Evolutionary conservation across 2,329 filamentous ascomycete genomes (phyloP).

Genomic region (Ustulina deusta): DNA sequence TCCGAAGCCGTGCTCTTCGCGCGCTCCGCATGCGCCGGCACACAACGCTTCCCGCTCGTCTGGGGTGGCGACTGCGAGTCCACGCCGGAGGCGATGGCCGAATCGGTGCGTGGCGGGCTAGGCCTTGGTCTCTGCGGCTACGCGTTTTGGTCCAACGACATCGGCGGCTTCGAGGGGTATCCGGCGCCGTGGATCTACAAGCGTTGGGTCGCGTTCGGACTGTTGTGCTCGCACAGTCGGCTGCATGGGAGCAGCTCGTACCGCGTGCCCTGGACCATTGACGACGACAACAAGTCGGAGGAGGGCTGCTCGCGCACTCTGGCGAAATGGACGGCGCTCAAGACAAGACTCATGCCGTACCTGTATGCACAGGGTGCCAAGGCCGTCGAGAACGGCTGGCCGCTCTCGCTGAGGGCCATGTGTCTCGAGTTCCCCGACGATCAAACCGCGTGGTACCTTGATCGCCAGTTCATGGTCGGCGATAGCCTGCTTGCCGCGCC

Average conservation of each 20-base stretch:
- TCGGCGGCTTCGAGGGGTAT: slow-evolving; percentile 77
- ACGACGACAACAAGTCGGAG: slow-evolving; percentile 69
- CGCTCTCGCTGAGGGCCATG: slow-evolving; percentile 72
- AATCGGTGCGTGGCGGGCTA: slow-evolving; percentile 74
- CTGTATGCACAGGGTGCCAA: slow-evolving; percentile 59
- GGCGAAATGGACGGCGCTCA: slow-evolving; percentile 62
- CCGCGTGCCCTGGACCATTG: slow-evolving; percentile 80
- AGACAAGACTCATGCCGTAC: slow-evolving; percentile 66
- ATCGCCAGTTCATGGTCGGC: slow-evolving; percentile 81
- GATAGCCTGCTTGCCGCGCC: slow-evolving; percentile 69
- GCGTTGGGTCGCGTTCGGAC: slow-evolving; percentile 81
- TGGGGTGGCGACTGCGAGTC: slow-evolving; percentile 84
- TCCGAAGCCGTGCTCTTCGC: slow-evolving; percentile 74
- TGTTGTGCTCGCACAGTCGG: slow-evolving; percentile 76
- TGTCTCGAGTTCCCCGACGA: slow-evolving; percentile 79
- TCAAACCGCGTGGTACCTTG: slow-evolving; percentile 73
- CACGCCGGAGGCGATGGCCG: slow-evolving; percentile 78
- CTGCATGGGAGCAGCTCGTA: slow-evolving; percentile 78
- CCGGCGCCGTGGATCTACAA: slow-evolving; percentile 79
- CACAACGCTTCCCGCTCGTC: slow-evolving; percentile 75
- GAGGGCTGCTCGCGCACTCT: slow-evolving; percentile 65
- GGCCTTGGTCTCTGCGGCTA: slow-evolving; percentile 73
- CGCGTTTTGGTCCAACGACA: slow-evolving; percentile 77
- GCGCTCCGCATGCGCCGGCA: slow-evolving; percentile 74
- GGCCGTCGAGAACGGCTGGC: slow-evolving; percentile 64